phyloP scores from a whole-genome alignment of 2,329 filamentous ascomycete species.

The Pestalotiopsis sp. region DNA sequence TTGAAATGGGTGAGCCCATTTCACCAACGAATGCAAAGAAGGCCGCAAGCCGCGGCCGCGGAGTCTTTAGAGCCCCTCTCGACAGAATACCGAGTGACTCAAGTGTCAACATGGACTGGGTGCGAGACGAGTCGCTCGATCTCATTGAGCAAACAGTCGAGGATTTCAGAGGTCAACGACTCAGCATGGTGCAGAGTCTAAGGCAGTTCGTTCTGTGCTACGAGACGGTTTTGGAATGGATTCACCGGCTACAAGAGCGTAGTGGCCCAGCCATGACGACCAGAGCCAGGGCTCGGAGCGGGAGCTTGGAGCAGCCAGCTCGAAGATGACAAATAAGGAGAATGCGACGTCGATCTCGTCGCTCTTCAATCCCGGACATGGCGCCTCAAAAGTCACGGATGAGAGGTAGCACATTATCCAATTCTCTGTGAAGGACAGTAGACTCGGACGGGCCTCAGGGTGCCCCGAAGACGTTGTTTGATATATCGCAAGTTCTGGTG shows the following conservation, averaged over 20 bases:
- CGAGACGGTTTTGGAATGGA: conserved; percentile 90
- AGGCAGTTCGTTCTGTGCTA: conserved; percentile 96
- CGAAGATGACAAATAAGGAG: conserved; percentile 13
- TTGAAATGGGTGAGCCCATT: conserved; percentile 41
- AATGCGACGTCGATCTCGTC: not conserved
- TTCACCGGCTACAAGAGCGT: conserved; percentile 52
- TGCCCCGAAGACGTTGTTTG: not conserved
- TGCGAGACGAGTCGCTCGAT: conserved; percentile 72
- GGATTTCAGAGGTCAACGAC: conserved; percentile 82
- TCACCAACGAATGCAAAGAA: conserved; percentile 29
- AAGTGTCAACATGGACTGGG: conserved; percentile 58
- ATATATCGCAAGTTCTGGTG: not conserved
- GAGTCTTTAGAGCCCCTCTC: not conserved
- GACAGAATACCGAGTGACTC: not conserved
- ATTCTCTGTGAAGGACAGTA: not conserved
- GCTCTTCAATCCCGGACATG: not conserved
- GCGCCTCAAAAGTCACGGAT: not conserved
- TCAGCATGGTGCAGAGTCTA: conserved; percentile 96
- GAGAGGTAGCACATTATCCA: not conserved
- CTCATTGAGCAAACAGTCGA: conserved; percentile 85
- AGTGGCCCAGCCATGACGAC: conserved; percentile 17
- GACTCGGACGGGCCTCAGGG: not conserved
- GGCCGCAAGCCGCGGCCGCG: conserved; percentile 16
- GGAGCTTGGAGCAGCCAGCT: conserved; percentile 27
- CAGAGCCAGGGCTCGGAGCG: conserved; percentile 32